Evolutionary conservation across 129 eudicot genomes (phyloP).

Genomic region (Saussurea involucrata): DNA sequence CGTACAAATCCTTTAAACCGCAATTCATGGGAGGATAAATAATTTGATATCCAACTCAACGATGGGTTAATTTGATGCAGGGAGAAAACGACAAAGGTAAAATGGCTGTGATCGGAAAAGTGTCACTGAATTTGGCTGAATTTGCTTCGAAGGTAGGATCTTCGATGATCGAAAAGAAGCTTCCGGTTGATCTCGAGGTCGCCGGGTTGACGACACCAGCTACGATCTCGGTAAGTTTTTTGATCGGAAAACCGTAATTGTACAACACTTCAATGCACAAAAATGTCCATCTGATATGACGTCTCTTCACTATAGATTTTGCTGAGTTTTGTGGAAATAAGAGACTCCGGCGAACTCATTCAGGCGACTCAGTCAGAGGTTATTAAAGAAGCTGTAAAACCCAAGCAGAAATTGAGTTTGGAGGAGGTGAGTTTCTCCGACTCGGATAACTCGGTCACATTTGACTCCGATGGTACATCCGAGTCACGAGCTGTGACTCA

Average conservation of each 20-base stretch:
- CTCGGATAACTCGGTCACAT: slow-evolving; percentile 34
- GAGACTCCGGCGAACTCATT: slow-evolving; percentile 21
- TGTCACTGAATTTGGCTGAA: slow-evolving; percentile 47
- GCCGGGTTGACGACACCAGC: slow-evolving; percentile 48
- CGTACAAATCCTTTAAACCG: too few relatives aligned
- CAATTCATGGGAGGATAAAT: too few relatives aligned
- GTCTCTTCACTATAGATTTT: slow-evolving; percentile 25
- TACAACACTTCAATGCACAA: neutral
- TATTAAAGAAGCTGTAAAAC: neutral
- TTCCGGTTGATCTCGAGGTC: slow-evolving; percentile 41
- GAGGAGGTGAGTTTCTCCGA: slow-evolving; percentile 26
- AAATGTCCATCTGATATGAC: neutral
- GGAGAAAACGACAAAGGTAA: slow-evolving; percentile 45
- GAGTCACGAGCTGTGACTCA: slow-evolving; percentile 20
- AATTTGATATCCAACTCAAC: neutral
- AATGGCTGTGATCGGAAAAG: slow-evolving; percentile 49
- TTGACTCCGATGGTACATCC: slow-evolving; percentile 24
- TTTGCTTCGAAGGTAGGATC: slow-evolving; percentile 34
- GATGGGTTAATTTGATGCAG: slow-evolving; percentile 20
- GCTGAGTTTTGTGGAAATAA: slow-evolving; percentile 48
- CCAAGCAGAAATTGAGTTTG: slow-evolving; percentile 29
- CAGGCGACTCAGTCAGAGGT: slow-evolving; percentile 10
- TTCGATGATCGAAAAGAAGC: slow-evolving; percentile 32
- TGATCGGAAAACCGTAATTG: neutral
- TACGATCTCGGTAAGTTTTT: slow-evolving; percentile 40